Evolutionary conservation across 208 protist genomes (phyloP).

Genomic region (Hexamita inflata): DNA sequence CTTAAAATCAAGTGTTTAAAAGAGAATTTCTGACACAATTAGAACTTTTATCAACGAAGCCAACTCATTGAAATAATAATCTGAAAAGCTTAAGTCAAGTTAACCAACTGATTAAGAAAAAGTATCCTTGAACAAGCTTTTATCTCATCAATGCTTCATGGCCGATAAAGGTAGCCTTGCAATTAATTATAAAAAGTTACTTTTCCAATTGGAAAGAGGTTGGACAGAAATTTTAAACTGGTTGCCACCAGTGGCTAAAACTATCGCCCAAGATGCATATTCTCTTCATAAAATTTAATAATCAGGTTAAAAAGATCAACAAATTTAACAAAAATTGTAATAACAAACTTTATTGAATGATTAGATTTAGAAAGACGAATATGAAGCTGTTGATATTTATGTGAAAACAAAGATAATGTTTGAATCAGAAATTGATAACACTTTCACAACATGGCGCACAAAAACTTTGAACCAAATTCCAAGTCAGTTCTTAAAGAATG

Average conservation of each 20-base stretch:
- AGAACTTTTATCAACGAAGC: conserved; percentile 6
- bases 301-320: too few species aligned
- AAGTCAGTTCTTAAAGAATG: too few species aligned
- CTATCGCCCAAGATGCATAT: neutral
- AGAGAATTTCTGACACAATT: conserved; percentile 9
- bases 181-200: neutral
- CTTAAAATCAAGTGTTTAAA: neutral
- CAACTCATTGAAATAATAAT: neutral
- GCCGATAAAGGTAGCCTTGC: neutral
- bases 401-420: neutral
- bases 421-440: neutral
- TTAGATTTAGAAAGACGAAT: too few species aligned
- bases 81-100: neutral
- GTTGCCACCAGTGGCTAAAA: neutral
- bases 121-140: neutral
- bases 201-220: neutral
- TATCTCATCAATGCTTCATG: neutral
- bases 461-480: too few species aligned
- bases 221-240: neutral
- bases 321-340: too few species aligned
- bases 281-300: too few species aligned
- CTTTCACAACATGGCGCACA: neutral
- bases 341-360: too few species aligned
- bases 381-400: conserved; percentile 10
- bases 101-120: neutral